Evolutionary conservation across 2,329 filamentous ascomycete species (phyloP).

Genomic region (Sarocladiaceae sp.): DNA sequence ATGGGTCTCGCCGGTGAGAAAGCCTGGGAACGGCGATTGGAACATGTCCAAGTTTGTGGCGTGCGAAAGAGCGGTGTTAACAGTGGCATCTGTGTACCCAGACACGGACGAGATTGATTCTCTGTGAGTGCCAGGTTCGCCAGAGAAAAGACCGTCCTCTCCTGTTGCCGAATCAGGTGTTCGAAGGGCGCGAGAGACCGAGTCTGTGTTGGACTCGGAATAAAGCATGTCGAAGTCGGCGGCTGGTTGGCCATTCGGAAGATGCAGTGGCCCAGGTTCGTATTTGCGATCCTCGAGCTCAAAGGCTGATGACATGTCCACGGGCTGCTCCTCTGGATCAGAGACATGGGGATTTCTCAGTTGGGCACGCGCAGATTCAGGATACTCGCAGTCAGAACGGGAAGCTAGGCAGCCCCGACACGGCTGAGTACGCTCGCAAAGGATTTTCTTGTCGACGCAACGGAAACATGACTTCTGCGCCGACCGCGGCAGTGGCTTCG

Average conservation of each 20-base stretch:
- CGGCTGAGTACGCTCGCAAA: not conserved
- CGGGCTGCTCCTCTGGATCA: not conserved
- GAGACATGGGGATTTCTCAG: not conserved
- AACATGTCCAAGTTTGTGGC: not conserved
- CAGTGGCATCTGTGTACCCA: not conserved
- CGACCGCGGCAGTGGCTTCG: not conserved
- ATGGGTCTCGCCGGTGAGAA: not conserved
- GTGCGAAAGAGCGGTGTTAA: not conserved
- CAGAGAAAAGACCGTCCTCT: not conserved
- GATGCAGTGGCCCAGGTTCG: not conserved
- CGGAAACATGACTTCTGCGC: conserved; percentile 5
- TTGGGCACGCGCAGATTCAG: not conserved
- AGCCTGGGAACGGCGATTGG: not conserved
- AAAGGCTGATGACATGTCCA: not conserved
- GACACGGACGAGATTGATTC: not conserved
- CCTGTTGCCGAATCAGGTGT: not conserved
- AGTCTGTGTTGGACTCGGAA: not conserved
- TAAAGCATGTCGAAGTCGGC: not conserved
- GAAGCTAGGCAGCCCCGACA: not conserved
- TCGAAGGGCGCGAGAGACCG: not conserved
- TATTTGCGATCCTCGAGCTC: not conserved
- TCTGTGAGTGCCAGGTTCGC: not conserved
- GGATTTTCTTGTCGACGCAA: conserved; percentile 1
- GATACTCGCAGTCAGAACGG: not conserved
- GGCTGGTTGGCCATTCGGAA: not conserved